Base-by-base conservation (phyloP, 2,329 filamentous ascomycete genomes). In the Polytolypa hystricis region DNA sequence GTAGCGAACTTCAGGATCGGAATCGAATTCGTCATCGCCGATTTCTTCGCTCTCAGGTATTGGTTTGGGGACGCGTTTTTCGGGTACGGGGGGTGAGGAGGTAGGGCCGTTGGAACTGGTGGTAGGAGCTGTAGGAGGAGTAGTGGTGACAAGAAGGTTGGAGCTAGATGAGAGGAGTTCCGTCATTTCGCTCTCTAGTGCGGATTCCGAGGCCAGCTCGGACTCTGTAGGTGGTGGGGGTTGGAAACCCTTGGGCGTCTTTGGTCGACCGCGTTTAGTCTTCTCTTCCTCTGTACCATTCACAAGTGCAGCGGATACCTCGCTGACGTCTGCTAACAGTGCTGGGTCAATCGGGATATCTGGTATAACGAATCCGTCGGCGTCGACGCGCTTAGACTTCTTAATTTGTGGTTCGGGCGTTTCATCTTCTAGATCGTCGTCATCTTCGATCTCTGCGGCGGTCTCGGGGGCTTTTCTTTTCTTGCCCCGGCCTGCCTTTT, bases 1-100 rank as follows among this genome's bases (percentile, higher is more conserved):
- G 49, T 82, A 82, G 41, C 72, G 65, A 4, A 98, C 85, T 57
- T 98, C 91, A 0, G 79, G 81, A 44, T 98, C 91, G 48, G 93
- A 78, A 25, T 79, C 83, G 51, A 96, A 95, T 53, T 95, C 87
- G 39, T 82, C 74, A 39, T 83, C 82, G 34, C 72, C 76, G 14
- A 93, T 79, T 36, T 81, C 76, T 5, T 51, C 40, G 33, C 42
- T 57, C 12, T 58, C 53, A 7, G 76, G 72, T 39, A 81, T 71
- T 1, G 68, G 66, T 38, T 71, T 69, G 4, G 16, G 17, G 15
- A 32, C 15, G 32, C 44, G 2, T 44, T 37, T 7, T 39, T 39
- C 31, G 42, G 20, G 19, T 25, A 9, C 29, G 26, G 23, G 9
- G 25, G 21, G 65, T 39, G 67, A 58, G 3, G 70, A 73, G 33